A percentile compares a stretch with the other conserved stretches of the same genome.
Conservation (phyloP, 1,139 yeast genomes). For the Wickerhamiella pararugosa region DNA sequence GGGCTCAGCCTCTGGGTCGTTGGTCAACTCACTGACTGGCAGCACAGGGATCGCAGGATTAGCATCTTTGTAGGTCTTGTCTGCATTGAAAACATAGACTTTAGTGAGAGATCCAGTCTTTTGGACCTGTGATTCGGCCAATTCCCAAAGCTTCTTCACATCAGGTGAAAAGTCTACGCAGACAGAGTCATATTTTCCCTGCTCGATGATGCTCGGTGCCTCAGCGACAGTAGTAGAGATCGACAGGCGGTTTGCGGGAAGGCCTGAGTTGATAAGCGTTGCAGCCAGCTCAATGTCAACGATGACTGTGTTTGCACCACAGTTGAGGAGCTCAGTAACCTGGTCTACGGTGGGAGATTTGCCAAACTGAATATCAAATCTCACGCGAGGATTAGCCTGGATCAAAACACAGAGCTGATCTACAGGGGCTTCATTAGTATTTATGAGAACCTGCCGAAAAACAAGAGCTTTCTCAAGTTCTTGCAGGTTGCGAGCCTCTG, state of each 20-base stretch:
- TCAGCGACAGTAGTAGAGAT: constrained; percentile 21
- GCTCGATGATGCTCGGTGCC: constrained; percentile 15
- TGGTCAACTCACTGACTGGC: constrained; percentile 30
- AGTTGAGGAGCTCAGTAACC: constrained; percentile 44
- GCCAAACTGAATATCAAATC: constrained; percentile 1
- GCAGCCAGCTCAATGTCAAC: constrained; percentile 28
- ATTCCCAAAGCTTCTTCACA: constrained; percentile 9
- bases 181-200: constrained; percentile 18
- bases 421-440: constrained; percentile 23
- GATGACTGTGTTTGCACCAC: constrained; percentile 46
- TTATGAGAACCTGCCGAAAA: constrained; percentile 1
- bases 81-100: constrained; percentile 19
- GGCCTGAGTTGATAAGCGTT: constrained; percentile 33
- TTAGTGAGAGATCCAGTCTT: constrained; percentile 33
- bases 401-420: constrained; percentile 5
- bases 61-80: constrained; percentile 18
- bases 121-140: constrained; percentile 16
- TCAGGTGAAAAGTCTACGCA: constrained; percentile 16
- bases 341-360: constrained; percentile 27
- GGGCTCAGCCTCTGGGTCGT: constrained; percentile 20
- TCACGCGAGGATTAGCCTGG: not conserved
- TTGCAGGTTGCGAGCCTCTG: too few species aligned
- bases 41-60: constrained; percentile 39
- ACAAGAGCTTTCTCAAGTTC: constrained; percentile 5
- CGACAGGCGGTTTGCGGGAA: constrained; percentile 47